phyloP scores from a whole-genome alignment of 2,329 filamentous ascomycete species.

The Fusarium scirpi region DNA sequence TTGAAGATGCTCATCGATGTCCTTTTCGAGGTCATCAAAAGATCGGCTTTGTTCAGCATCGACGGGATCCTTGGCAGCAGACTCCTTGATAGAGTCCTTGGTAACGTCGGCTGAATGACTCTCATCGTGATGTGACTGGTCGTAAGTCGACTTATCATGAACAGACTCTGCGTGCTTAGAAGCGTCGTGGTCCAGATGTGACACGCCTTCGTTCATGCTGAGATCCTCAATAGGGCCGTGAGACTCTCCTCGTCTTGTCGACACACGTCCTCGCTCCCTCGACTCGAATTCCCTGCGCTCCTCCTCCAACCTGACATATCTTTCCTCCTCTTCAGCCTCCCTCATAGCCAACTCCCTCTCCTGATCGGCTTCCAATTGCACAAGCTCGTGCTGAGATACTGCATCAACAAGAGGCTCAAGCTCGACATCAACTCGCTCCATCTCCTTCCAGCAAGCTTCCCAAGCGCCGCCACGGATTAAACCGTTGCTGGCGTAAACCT shows the following conservation, averaged over 20 bases:
- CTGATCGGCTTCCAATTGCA: conserved; percentile 63
- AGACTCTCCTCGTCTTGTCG: conserved; percentile 28
- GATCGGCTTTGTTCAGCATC: conserved; percentile 26
- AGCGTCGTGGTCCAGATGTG: conserved; percentile 13
- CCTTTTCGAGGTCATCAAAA: conserved; percentile 39
- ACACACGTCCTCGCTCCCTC: conserved; percentile 42
- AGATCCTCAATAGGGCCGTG: conserved; percentile 15
- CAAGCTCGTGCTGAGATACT: conserved; percentile 69
- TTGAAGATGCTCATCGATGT: conserved; percentile 37
- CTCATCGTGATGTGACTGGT: conserved; percentile 12
- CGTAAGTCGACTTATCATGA: conserved; percentile 9
- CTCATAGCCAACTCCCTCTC: conserved; percentile 56
- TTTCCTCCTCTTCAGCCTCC: conserved; percentile 53
- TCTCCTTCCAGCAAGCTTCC: conserved; percentile 94
- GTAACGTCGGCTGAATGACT: conserved; percentile 11
- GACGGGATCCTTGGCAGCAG: neutral
- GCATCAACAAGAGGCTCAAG: conserved; percentile 79
- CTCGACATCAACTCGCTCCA: conserved; percentile 98
- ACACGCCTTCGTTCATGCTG: conserved; percentile 25
- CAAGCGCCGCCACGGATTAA: conserved; percentile 92
- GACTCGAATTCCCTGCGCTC: conserved; percentile 47
- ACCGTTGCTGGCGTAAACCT: conserved; percentile 94
- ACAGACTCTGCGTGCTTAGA: conserved; percentile 25
- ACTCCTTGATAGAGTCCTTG: conserved; percentile 18
- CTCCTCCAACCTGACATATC: conserved; percentile 44